phyloP scores from a whole-genome alignment of 495 filamentous ascomycete species.

The Aspergillus leporis region DNA sequence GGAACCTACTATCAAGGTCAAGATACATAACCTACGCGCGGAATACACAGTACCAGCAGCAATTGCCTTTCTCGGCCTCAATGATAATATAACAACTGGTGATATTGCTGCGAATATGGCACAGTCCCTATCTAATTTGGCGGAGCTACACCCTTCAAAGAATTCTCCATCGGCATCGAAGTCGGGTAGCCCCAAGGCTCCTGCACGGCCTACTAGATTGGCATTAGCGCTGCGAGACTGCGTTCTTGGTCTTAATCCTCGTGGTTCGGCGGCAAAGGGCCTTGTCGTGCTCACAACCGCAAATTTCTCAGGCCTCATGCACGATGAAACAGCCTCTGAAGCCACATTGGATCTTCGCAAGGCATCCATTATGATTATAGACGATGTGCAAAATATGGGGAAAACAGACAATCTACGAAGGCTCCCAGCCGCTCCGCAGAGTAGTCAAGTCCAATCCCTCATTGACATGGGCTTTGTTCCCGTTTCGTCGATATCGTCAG shows the following conservation, averaged over 20 bases:
- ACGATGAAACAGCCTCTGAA: conserved; percentile 59
- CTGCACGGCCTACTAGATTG: conserved; percentile 61
- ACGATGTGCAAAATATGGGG: conserved; percentile 63
- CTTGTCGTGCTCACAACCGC: conserved; percentile 77
- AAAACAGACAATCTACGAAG: conserved; percentile 43
- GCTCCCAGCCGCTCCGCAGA: conserved; percentile 48
- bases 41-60: conserved; percentile 85
- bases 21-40: conserved; percentile 73
- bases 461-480: conserved; percentile 76
- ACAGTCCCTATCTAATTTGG: conserved; percentile 75
- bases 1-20: conserved; percentile 85
- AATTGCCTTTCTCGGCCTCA: conserved; percentile 72
- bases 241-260: conserved; percentile 82
- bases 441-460: conserved; percentile 64
- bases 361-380: conserved; percentile 79
- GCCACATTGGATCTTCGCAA: conserved; percentile 70
- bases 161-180: conserved; percentile 19
- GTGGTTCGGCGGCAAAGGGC: conserved; percentile 69
- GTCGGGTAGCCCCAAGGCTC: conserved; percentile 15
- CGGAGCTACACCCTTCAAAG: conserved; percentile 48
- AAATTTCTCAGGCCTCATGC: conserved; percentile 60
- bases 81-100: conserved; percentile 66
- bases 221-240: conserved; percentile 77
- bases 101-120: conserved; percentile 75
- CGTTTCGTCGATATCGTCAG: conserved; percentile 80